Conservation (phyloP, 2,329 filamentous ascomycete species). For the Tolypocladium tropicale region DNA sequence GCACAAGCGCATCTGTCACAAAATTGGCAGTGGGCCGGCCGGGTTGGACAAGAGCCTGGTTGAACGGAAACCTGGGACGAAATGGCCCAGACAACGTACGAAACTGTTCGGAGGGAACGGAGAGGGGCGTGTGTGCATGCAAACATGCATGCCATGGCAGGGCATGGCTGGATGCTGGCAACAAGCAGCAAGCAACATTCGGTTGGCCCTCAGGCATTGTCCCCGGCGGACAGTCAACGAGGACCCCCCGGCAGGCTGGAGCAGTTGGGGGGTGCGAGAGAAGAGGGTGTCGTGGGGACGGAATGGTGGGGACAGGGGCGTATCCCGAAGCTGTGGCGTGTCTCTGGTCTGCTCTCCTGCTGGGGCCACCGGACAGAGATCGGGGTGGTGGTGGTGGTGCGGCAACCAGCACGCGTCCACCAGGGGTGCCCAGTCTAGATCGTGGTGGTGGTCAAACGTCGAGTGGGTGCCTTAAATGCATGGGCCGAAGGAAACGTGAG, state of each 20-base stretch:
- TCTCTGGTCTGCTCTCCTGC: slow-evolving; percentile 3
- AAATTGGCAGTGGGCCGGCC: slow-evolving; percentile 10
- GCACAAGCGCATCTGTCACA: slow-evolving; percentile 8
- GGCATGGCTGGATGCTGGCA: background rate
- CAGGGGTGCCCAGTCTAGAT: slow-evolving; percentile 10
- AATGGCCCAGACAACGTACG: slow-evolving; percentile 3
- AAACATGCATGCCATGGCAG: background rate
- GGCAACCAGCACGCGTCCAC: slow-evolving; percentile 17
- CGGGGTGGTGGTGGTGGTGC: slow-evolving; percentile 4
- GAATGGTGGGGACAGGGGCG: background rate
- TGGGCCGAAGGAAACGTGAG: slow-evolving; percentile 9
- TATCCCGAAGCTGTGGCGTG: background rate
- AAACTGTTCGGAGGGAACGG: slow-evolving; percentile 2
- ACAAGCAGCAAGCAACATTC: background rate
- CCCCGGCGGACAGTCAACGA: background rate
- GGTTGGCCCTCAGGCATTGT: background rate
- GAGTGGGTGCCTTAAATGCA: slow-evolving; percentile 11
- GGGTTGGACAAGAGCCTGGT: background rate
- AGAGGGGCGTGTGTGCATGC: slow-evolving; percentile 1
- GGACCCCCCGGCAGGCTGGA: background rate
- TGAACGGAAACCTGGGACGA: slow-evolving; percentile 6
- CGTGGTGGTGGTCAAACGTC: slow-evolving; percentile 10
- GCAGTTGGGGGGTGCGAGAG: background rate
- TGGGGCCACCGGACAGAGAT: slow-evolving; percentile 11
- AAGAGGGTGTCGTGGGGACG: background rate